These are phyloP conservation scores for Tetrapisispora namnaoensis DNA, from an alignment of 805 yeast genomes.

Conservation along the genomic window DNA sequence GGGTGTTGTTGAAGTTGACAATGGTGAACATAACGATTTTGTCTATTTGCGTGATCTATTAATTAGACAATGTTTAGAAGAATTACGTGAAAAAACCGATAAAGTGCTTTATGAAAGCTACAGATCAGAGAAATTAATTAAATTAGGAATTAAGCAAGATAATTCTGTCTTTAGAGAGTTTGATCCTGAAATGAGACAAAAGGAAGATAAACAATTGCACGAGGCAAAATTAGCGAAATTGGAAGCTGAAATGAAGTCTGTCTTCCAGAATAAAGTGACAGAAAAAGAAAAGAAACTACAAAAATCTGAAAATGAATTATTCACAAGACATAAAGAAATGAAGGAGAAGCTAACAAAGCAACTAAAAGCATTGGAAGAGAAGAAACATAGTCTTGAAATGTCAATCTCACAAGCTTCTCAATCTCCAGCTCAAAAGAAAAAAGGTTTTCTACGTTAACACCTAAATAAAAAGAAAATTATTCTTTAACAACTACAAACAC, in stretches of 20 bases:
- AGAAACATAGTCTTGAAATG: slow-evolving; percentile 66
- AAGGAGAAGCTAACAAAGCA: slow-evolving; percentile 87
- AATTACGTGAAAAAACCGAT: slow-evolving; percentile 77
- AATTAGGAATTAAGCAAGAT: slow-evolving; percentile 88
- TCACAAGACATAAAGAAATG: slow-evolving; percentile 93
- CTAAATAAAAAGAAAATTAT: background rate
- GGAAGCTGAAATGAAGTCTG: slow-evolving; percentile 94
- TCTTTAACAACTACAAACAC: background rate
- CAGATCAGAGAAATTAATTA: slow-evolving; percentile 69
- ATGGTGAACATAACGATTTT: slow-evolving; percentile 89
- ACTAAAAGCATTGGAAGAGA: slow-evolving; percentile 82
- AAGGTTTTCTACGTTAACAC: slow-evolving; percentile 64
- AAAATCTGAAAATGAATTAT: slow-evolving; percentile 92
- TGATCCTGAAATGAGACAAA: slow-evolving; percentile 85
- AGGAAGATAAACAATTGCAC: slow-evolving; percentile 86
- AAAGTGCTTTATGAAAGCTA: slow-evolving; percentile 75
- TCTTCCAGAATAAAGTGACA: slow-evolving; percentile 90
- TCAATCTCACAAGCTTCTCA: slow-evolving; percentile 33
- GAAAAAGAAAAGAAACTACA: slow-evolving; percentile 97
- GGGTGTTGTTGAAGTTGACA: slow-evolving; percentile 94
- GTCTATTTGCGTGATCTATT: slow-evolving; percentile 79
- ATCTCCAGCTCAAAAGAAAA: slow-evolving; percentile 50
- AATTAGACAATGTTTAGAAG: slow-evolving; percentile 86
- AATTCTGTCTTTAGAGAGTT: slow-evolving; percentile 86
- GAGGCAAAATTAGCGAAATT: slow-evolving; percentile 88